Percentiles rank a stretch among this genome's conserved stretches.
These are phyloP conservation scores for Pythium monospermum DNA, from an alignment of 352 stramenopile species.

Conservation along the genomic window DNA sequence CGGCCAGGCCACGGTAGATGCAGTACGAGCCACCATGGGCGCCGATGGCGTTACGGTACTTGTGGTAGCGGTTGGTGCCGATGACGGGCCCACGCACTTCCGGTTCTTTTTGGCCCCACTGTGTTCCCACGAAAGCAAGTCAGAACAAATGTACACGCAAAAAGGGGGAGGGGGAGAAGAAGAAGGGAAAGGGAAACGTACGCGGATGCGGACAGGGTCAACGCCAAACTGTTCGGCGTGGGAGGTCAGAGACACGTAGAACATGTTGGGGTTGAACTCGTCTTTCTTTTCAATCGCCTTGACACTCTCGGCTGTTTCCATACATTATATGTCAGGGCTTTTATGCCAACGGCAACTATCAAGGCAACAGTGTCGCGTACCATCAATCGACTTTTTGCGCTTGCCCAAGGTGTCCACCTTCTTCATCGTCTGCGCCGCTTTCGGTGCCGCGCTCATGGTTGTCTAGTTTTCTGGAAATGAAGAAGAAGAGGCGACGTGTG, in stretches of 20 bases:
- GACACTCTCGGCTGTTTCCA: conserved; percentile 58
- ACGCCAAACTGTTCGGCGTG: conserved; percentile 85
- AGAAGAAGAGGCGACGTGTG: conserved; percentile 2
- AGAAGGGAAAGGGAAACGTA: conserved; percentile 34
- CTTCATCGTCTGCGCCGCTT: conserved; percentile 59
- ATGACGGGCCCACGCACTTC: conserved; percentile 92
- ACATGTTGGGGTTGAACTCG: conserved; percentile 83
- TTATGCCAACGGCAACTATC: conserved; percentile 1
- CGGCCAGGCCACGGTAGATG: conserved; percentile 97
- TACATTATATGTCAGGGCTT: background rate
- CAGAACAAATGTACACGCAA: no score
- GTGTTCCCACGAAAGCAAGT: no score
- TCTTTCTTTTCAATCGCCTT: conserved; percentile 81
- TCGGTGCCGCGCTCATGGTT: conserved; percentile 11
- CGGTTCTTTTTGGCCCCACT: conserved; percentile 91
- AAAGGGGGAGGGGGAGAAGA: no score
- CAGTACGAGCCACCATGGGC: conserved; percentile 98
- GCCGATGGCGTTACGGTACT: conserved; percentile 97
- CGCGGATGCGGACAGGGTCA: conserved; percentile 78
- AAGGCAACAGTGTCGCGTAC: conserved; percentile 23
- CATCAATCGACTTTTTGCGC: conserved; percentile 86
- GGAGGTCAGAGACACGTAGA: conserved; percentile 85
- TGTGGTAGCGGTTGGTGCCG: conserved; percentile 93
- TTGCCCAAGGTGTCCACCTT: conserved; percentile 84
- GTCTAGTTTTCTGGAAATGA: background rate